Base-by-base conservation (phyloP, 2,329 filamentous ascomycete genomes). In the Exserohilum rostratum region DNA sequence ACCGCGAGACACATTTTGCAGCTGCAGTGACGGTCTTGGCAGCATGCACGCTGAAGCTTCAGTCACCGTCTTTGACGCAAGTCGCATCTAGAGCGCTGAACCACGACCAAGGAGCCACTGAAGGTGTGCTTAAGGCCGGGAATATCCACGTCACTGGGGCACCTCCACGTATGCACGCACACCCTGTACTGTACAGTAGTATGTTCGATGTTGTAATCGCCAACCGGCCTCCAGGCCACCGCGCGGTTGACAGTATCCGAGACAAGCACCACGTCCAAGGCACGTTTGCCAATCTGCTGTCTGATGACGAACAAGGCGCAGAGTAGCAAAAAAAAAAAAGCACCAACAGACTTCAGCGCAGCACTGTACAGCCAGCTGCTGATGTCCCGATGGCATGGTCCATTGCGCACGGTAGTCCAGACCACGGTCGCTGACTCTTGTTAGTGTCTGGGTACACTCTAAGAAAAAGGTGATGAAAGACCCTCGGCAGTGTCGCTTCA, bases 351-450 rank as follows among this genome's bases (percentile, higher is more conserved):
- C 30, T 46, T 22, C 27, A 17, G 29, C 22, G 22, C 27, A 27
- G 49, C 11, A 42, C 7, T 25, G 22, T 25, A 25, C 22, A 25
- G 22, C 22, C 22, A 51, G 39, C 49, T 47, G 47, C 46, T 42
- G 45, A 40, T 46, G 55, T 53, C 44, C 60, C 58, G 53, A 57
- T 39, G 40, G 39, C 46, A 55, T 56, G 58, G 53, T 48, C 56
- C 43, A 46, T 35, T 45, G 22, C 39, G 46, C 34, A 35, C 35
- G 40, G 46, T 47, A 51, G 50, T 49, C 49, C 43, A 25, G 53
- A 33, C 37, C 46, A 49, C 39, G 51, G 53, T 55, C 25, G 27
- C 35, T 38, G 29, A 45, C 45, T 48, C 50, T 57, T 46, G 46
- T 53, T 57, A 30, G 34, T 55, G 39, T 10, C 25, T 33, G 42